Conservation (phyloP, 169 alveolate species). For the Blepharisma undulans region DNA sequence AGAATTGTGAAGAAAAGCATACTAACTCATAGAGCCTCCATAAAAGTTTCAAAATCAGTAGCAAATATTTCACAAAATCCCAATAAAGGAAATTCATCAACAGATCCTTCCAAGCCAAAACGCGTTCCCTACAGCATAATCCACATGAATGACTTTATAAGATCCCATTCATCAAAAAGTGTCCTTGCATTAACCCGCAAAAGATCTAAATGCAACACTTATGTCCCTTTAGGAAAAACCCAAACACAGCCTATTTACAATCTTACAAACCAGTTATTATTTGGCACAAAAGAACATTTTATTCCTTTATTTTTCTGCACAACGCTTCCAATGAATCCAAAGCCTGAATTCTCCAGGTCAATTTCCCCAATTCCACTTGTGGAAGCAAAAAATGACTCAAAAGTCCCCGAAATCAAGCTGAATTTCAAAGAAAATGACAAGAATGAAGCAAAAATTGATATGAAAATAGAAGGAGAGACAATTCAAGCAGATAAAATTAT, state of each 20-base stretch:
- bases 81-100: neutral
- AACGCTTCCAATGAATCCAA: neutral
- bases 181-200: neutral
- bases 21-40: neutral
- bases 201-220: neutral
- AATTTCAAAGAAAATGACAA: neutral
- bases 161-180: neutral
- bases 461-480: neutral
- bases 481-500: neutral
- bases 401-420: neutral
- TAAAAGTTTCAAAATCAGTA: neutral
- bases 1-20: neutral
- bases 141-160: neutral
- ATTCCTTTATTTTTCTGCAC: neutral
- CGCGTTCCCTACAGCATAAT: neutral
- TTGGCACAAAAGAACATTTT: neutral
- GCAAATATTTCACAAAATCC: neutral
- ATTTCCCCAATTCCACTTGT: neutral
- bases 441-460: neutral
- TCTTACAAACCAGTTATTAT: neutral
- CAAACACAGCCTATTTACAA: neutral
- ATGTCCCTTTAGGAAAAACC: neutral
- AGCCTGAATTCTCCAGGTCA: neutral
- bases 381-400: neutral
- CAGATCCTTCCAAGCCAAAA: neutral